Conservation (phyloP, 2,329 filamentous ascomycete species). For the Colletotrichum higginsianum region DNA sequence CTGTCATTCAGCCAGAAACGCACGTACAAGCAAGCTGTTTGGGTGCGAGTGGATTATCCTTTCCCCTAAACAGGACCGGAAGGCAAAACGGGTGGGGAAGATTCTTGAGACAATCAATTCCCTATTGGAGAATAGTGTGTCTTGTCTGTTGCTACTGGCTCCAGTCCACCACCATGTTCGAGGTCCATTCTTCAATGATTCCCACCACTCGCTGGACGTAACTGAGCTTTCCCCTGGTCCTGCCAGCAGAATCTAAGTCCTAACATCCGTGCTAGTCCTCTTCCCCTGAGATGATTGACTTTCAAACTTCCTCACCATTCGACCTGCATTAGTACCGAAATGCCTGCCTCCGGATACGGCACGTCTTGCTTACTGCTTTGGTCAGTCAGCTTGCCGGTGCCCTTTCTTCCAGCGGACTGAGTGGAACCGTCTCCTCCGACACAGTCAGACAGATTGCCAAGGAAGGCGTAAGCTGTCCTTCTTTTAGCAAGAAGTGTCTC, state of each 20-base stretch:
- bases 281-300: background rate
- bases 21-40: background rate
- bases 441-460: too few relatives aligned
- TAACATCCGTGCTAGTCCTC: conserved; percentile 6
- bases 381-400: conserved; percentile 4
- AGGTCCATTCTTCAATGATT: background rate
- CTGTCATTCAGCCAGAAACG: background rate
- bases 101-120: conserved; percentile 28
- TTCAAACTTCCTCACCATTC: background rate
- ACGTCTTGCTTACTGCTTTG: conserved; percentile 15
- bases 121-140: conserved; percentile 23
- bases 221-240: conserved; percentile 2
- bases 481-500: background rate
- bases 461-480: too few relatives aligned
- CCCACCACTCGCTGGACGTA: conserved; percentile 11
- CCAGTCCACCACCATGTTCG: background rate
- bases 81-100: conserved; percentile 14
- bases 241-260: background rate
- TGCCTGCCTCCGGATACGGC: conserved; percentile 11
- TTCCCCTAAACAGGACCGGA: conserved; percentile 11
- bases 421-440: too few relatives aligned
- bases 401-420: too few relatives aligned
- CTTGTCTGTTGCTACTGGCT: background rate
- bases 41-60: background rate
- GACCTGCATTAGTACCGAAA: conserved; percentile 20